A percentile compares a stretch with the other conserved stretches of the same genome.
Conservation (phyloP, 768 basidiomycete species). For the Pleurotus tuber-regium region DNA sequence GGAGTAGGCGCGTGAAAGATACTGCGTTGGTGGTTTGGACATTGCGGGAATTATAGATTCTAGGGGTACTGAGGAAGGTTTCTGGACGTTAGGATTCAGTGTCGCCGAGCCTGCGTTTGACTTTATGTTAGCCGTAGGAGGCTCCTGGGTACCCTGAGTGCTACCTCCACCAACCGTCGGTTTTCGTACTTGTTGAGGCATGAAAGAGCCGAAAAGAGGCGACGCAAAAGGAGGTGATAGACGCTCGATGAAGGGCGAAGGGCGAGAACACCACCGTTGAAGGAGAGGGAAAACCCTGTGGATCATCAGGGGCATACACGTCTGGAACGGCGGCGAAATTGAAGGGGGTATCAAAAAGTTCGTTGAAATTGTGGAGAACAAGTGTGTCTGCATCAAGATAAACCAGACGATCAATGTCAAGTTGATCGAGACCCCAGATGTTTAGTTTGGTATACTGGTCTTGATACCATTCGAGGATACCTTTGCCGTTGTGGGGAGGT, state of each 20-base stretch:
- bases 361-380: conserved; percentile 28
- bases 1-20: conserved; percentile 72
- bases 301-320: conserved; percentile 20
- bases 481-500: conserved; percentile 27
- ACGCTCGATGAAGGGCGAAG: conserved; percentile 30
- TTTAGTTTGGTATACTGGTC: conserved; percentile 36
- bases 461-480: conserved; percentile 24
- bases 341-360: conserved; percentile 31
- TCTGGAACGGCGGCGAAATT: conserved; percentile 32
- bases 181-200: conserved; percentile 50
- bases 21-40: conserved; percentile 82
- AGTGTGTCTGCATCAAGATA: conserved; percentile 35
- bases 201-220: conserved; percentile 60
- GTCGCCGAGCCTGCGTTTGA: conserved; percentile 21
- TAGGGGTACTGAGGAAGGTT: conserved; percentile 56
- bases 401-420: conserved; percentile 24
- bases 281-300: conserved; percentile 22
- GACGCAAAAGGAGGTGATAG: conserved; percentile 45
- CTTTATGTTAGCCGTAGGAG: conserved; percentile 27
- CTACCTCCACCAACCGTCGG: conserved; percentile 21
- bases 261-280: conserved; percentile 35
- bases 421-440: conserved; percentile 30
- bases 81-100: conserved; percentile 18
- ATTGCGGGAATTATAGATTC: conserved; percentile 82
- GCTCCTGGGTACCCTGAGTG: conserved; percentile 16